A percentile compares a stretch with the other conserved stretches of the same genome.
These are phyloP conservation scores for Pseudocercospora fijiensis DNA, from an alignment of 2,329 filamentous ascomycete species.

Conservation along the genomic window DNA sequence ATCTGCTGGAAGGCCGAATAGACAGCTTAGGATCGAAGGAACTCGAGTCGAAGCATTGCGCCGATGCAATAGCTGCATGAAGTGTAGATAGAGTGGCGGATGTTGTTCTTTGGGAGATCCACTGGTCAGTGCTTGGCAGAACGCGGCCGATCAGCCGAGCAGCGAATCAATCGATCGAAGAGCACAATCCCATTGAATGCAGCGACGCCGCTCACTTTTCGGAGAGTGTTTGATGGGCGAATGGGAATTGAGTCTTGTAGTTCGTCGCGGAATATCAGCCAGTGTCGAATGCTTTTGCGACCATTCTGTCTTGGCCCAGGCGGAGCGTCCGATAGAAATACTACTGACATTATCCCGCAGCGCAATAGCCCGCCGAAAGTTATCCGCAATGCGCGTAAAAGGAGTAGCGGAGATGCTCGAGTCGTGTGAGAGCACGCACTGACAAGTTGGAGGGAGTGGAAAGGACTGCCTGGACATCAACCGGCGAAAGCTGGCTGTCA, in stretches of 20 bases:
- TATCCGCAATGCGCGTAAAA: background rate
- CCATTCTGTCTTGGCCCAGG: background rate
- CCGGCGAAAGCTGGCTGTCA: background rate
- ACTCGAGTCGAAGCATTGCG: background rate
- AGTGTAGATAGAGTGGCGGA: background rate
- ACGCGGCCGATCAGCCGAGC: background rate
- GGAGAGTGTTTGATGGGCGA: background rate
- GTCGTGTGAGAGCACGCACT: background rate
- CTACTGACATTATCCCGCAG: background rate
- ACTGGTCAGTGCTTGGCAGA: background rate
- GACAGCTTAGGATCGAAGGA: background rate
- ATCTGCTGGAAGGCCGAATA: background rate
- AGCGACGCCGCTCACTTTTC: background rate
- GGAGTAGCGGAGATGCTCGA: background rate
- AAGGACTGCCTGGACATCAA: background rate
- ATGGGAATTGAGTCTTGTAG: background rate
- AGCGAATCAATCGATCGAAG: background rate
- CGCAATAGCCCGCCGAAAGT: background rate
- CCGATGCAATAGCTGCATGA: background rate
- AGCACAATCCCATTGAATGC: background rate
- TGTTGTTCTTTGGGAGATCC: background rate
- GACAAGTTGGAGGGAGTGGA: background rate
- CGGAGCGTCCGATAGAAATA: conserved; percentile 1
- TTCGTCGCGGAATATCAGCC: background rate
- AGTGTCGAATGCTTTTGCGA: background rate